Conservation (phyloP, 1,139 yeast species). For the Yamadazyma spencermartinsiae region DNA sequence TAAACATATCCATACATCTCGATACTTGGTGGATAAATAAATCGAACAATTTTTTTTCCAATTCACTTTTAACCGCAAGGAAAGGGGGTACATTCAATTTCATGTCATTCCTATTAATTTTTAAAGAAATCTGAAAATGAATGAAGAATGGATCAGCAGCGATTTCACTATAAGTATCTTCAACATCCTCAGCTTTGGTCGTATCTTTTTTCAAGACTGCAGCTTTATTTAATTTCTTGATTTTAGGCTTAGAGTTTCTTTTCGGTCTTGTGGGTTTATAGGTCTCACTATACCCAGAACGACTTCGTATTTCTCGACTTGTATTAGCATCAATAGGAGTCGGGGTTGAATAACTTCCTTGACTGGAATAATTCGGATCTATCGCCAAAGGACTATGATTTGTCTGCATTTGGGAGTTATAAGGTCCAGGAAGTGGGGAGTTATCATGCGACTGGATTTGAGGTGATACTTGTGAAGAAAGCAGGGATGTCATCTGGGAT, state of each 20-base stretch:
- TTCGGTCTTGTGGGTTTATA: slow-evolving; percentile 41
- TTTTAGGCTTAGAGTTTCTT: slow-evolving; percentile 36
- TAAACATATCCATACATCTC: slow-evolving; percentile 31
- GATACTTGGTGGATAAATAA: slow-evolving; percentile 33
- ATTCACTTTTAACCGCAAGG: slow-evolving; percentile 20
- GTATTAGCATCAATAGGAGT: background rate
- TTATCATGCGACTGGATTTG: background rate
- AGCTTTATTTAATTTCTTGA: slow-evolving; percentile 27
- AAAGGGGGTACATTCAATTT: slow-evolving; percentile 8
- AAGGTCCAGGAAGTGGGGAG: background rate
- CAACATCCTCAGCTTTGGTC: slow-evolving; percentile 5
- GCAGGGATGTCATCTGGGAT: background rate
- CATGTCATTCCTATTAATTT: slow-evolving; percentile 1
- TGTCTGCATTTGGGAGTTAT: background rate
- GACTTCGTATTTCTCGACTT: slow-evolving; percentile 1
- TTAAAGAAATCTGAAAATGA: slow-evolving; percentile 22
- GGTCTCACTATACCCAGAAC: slow-evolving; percentile 12
- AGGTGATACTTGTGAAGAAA: background rate
- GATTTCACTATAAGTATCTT: slow-evolving; percentile 8
- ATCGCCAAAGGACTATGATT: background rate
- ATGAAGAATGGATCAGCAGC: slow-evolving; percentile 27
- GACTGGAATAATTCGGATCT: background rate
- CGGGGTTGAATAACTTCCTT: background rate
- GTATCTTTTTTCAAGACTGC: slow-evolving; percentile 6
- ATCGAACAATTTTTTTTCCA: slow-evolving; percentile 35